A percentile compares a stretch with the other conserved stretches of the same genome.
Evolutionary conservation across 345 rosid species (phyloP).

Genomic region (Lenwebbia sp.): DNA sequence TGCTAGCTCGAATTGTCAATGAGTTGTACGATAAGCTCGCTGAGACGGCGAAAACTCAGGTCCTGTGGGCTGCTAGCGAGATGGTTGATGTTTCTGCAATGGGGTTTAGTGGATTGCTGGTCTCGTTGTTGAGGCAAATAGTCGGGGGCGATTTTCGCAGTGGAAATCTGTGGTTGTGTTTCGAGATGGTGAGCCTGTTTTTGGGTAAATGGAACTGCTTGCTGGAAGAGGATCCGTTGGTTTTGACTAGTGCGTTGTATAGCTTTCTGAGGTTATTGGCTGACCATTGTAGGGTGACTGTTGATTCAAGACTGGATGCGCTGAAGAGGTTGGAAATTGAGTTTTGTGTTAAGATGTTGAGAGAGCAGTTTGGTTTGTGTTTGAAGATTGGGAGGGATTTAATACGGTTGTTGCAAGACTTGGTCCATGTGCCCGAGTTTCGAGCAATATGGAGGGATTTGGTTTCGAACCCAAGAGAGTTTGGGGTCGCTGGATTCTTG

Average conservation of each 20-base stretch:
- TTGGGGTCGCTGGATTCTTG: constrained; percentile 24
- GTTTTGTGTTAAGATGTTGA: constrained; percentile 72
- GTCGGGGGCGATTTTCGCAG: constrained; percentile 65
- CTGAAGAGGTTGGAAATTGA: constrained; percentile 51
- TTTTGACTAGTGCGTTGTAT: constrained; percentile 55
- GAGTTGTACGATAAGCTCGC: constrained; percentile 50
- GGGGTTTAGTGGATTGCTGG: constrained; percentile 42
- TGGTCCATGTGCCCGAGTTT: constrained; percentile 63
- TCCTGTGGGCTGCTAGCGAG: constrained; percentile 55
- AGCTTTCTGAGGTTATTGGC: constrained; percentile 54
- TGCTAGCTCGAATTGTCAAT: constrained; percentile 26
- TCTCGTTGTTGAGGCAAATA: constrained; percentile 45
- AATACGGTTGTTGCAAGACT: constrained; percentile 56
- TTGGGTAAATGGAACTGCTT: constrained; percentile 40
- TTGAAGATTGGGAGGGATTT: constrained; percentile 74
- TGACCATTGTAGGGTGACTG: constrained; percentile 49
- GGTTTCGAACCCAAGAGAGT: constrained; percentile 29
- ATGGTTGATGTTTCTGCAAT: constrained; percentile 56
- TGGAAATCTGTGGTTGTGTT: constrained; percentile 69
- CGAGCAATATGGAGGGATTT: constrained; percentile 54
- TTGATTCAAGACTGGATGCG: constrained; percentile 17
- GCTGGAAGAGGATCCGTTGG: constrained; percentile 42
- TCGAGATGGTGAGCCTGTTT: constrained; percentile 44
- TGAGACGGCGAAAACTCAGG: constrained; percentile 41
- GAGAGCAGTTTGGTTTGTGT: constrained; percentile 45